These are phyloP conservation scores for Parachlorella kessleri DNA, from an alignment of 139 green algal genomes.

Conservation along the genomic window DNA sequence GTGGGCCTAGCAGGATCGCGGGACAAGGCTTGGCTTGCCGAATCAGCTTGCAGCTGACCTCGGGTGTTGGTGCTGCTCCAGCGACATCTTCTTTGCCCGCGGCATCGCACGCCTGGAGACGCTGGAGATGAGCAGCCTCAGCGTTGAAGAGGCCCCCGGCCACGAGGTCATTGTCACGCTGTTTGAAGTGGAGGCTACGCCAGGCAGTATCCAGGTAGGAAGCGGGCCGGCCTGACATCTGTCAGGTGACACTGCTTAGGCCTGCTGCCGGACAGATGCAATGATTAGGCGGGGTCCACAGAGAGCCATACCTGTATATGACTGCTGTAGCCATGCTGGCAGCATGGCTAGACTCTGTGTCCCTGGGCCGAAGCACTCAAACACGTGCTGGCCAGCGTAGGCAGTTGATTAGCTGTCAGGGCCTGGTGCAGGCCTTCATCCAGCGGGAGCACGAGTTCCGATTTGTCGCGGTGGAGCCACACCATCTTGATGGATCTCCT, in stretches of 20 bases:
- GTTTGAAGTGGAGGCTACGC: constrained; percentile 68
- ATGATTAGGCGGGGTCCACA: too few relatives aligned
- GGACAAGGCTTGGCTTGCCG: background rate
- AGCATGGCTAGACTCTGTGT: too few relatives aligned
- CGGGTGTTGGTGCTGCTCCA: background rate
- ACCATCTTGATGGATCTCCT: constrained; percentile 30
- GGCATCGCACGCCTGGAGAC: constrained; percentile 83
- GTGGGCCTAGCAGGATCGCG: too few relatives aligned
- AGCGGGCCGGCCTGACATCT: too few relatives aligned
- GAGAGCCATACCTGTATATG: too few relatives aligned
- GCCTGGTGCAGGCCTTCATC: constrained; percentile 84
- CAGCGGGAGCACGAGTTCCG: constrained; percentile 91
- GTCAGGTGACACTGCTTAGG: too few relatives aligned
- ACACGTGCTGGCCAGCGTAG: too few relatives aligned
- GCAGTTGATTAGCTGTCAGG: too few relatives aligned
- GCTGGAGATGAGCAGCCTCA: constrained; percentile 74
- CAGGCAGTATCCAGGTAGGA: constrained; percentile 32
- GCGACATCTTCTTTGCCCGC: constrained; percentile 81
- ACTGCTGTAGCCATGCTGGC: too few relatives aligned
- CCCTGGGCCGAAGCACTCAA: too few relatives aligned
- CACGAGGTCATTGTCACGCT: constrained; percentile 68
- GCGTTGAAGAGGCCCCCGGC: constrained; percentile 50
- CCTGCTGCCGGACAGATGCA: too few relatives aligned
- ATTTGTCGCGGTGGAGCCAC: constrained; percentile 72
- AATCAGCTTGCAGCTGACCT: background rate